These are phyloP conservation scores for Xylaria cubensis DNA, from an alignment of 495 filamentous ascomycete species.

Conservation along the genomic window DNA sequence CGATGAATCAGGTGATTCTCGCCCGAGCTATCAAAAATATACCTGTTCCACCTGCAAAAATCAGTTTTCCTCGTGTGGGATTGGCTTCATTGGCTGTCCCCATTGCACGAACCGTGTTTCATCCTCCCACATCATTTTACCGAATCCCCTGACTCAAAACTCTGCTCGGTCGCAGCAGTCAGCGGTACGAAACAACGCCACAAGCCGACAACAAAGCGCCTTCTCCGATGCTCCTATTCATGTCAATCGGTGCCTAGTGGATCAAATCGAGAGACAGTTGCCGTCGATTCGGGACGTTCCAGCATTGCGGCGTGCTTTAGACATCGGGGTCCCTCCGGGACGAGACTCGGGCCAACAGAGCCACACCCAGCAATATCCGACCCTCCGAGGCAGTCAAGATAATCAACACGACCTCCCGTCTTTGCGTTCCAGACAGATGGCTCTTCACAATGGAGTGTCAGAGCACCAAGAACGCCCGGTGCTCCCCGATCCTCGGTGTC, in stretches of 20 bases:
- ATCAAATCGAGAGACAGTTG: background rate
- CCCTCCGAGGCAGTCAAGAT: background rate
- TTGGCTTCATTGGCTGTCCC: background rate
- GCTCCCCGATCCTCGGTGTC: background rate
- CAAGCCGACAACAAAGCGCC: background rate
- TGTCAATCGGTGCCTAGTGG: background rate
- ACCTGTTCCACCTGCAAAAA: background rate
- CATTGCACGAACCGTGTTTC: background rate
- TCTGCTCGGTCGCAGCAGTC: background rate
- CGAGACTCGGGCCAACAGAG: background rate
- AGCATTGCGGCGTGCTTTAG: background rate
- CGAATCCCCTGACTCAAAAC: background rate
- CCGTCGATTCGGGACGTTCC: conserved; percentile 1
- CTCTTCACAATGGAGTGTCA: background rate
- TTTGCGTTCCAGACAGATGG: background rate
- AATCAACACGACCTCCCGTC: background rate
- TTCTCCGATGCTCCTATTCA: background rate
- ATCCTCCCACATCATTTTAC: background rate
- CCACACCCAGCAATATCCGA: background rate
- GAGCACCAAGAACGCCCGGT: background rate
- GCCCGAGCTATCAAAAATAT: background rate
- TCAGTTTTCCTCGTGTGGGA: background rate
- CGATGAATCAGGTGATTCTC: background rate
- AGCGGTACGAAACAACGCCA: background rate
- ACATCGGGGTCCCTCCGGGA: background rate